Evolutionary conservation across 2,329 filamentous ascomycete species (phyloP), one percentile per base, ranked within the genome.

Genomic region (Calonectria multiphialidica): DNA sequence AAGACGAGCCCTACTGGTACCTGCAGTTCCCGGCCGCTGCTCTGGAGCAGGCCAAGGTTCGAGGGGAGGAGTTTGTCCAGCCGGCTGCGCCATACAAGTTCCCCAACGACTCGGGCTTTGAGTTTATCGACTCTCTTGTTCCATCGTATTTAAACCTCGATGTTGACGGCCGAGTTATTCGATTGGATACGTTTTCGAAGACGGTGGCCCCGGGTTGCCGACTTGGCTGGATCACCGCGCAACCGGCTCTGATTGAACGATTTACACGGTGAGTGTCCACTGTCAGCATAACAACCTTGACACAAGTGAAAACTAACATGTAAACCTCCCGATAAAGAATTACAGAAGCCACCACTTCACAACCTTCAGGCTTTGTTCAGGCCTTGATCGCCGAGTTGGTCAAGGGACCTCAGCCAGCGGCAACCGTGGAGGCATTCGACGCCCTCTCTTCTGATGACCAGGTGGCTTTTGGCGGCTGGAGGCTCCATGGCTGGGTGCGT

Each of bases 1-100:
- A 98, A 83, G 96, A 98, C 79, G 96, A 98, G 74, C 96, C 96
- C 7, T 98, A 98, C 86, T 98, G 95, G 94, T 96, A 97, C 82
- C 88, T 98, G 10, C 96, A 98, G 82, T 98, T 91, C 83, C 95
- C 95, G 0, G 94, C 94, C 0, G 92, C 94, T 0, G 89, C 86
- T 66, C 57, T 80, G 30, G 83, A 84, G 59, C 86, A 90, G 80
- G 86, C 90, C 77, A 86, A 88, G 79, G 86, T 88, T 21, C 83
- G 87, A 45, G 81, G 82, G 65, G 76, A 82, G 42, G 83, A 79
- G 55, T 78, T 77, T 66, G 82, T 82, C 57, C 78, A 70, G 72
- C 18, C 62, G 10, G 78, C 71, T 80, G 84, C 78, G 79, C 82
- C 72, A 42, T 77, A 74, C 72, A 78, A 72, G 35, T 82, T 81